Evolutionary conservation across 768 basidiomycete species (phyloP).

Genomic region (Suillus clintonianus): DNA sequence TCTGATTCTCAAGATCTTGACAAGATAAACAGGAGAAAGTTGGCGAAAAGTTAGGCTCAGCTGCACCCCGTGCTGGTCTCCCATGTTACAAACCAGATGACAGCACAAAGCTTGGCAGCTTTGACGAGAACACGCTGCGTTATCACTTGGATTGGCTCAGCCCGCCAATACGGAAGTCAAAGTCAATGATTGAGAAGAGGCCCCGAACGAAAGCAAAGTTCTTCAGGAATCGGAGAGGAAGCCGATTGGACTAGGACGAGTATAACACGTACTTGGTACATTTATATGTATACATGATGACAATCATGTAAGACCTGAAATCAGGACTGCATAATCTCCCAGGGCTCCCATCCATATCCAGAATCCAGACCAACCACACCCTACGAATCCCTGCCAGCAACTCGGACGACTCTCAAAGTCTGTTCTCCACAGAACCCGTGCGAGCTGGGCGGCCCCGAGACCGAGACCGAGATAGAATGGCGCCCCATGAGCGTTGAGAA

Average conservation of each 20-base stretch:
- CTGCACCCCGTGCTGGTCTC: too few relatives aligned
- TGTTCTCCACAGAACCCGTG: constrained; percentile 71
- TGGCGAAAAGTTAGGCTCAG: neutral
- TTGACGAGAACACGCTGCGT: too few relatives aligned
- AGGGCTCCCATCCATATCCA: constrained; percentile 84
- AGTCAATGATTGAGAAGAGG: too few relatives aligned
- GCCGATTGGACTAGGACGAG: neutral
- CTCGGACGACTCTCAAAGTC: constrained; percentile 75
- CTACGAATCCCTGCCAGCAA: constrained; percentile 89
- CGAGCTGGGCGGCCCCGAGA: constrained; percentile 74
- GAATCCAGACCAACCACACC: constrained; percentile 87
- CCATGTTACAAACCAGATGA: too few relatives aligned
- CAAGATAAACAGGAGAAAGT: neutral
- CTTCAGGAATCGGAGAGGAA: too few relatives aligned
- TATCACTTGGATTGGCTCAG: too few relatives aligned
- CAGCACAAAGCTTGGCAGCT: too few relatives aligned
- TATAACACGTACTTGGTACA: neutral
- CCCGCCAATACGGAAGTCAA: too few relatives aligned
- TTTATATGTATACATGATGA: neutral
- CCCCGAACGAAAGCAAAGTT: too few relatives aligned
- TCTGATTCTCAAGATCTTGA: neutral
- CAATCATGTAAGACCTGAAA: constrained; percentile 6
- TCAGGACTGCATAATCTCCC: constrained; percentile 57
- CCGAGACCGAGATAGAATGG: constrained; percentile 81
- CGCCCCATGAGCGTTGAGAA: constrained; percentile 72